Evolutionary conservation across 805 yeast species (phyloP), one percentile per base, ranked within the genome.

Genomic region (Saccharomyces eubayanus): DNA sequence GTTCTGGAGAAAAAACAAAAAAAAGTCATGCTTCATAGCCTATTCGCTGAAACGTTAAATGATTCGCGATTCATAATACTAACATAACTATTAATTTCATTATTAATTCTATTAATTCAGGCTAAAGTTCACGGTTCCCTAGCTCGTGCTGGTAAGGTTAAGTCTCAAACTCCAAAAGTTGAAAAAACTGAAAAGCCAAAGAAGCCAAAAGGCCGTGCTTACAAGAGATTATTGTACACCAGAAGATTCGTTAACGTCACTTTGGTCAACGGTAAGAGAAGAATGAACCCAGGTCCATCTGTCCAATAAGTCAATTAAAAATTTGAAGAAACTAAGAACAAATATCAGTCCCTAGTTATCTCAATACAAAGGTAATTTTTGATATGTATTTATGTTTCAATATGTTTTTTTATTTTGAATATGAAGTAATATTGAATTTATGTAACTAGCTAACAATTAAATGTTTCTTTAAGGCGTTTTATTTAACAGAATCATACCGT

Each of bases 61-160:
- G 20, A 6, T 36, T 36, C 1, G 16, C 2, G 24, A 36, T 36
- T 16, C 43, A 36, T 16, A 16, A 36, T 36, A 36, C 43, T 36
- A 36, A 36, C 43, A 36, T 36, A 8, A 6, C 16, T 3, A 36
- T 36, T 36, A 36, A 36, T 36, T 36, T 36, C 10, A 36, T 21
- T 46, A 43, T 31, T 47, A 28, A 47, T 49, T 30, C 43, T 36
- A 24, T 58, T 36, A 54, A 58, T 10, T 16, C 24, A 88, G 99
- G 99, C 96, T 83, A 94, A 94, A 89, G 98, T 91, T 84, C 99
- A 94, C 96, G 99, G 99, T 81, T 91, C 98, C 81, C 87, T 94
- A 85, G 96, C 99, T 84, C 97, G 98, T 90, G 99, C 99, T 83
- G 99, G 99, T 89, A 92, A 94, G 83, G 99, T 94, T 82, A 92